Evolutionary conservation across 176 grass and related monocot genomes (phyloP), one percentile per base, ranked within the genome.

Genomic region (Neostapfia colusana): DNA sequence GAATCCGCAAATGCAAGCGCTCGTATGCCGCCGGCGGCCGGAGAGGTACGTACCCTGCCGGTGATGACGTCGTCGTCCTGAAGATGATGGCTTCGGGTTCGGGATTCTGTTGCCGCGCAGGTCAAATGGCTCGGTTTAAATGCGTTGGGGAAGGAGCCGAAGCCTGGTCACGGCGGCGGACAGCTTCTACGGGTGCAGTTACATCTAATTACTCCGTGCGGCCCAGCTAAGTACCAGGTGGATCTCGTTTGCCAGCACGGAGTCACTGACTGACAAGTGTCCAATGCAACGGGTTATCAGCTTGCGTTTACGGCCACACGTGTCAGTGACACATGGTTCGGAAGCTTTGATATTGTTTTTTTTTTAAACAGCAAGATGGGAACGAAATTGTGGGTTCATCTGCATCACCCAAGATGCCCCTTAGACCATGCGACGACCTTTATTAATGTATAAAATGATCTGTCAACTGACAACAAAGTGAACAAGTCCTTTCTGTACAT

Each of bases 131-230:
- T 41, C 67, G 20, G 40, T 72, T 71, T 80, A 37, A 71, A 80
- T 80, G 78, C 67, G 34, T 65, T 9, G 63, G 75, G 63, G 34
- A 67, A 55, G 62, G 7, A 37, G 61, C 15, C 61, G 13, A 64
- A 20, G 31, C 14, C 34, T 37, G 61, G 34, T 7, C 68, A 71
- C 44, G 43, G 44, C 44, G 44, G 26, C 43, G 5, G 67, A 44
- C 67, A 15, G n/a, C 65, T 25, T 44, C 40, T 46, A 21, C 66
- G 66, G 42, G 23, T 46, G 66, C 42, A 0, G 66, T 69, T 69
- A 27, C 66, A 23, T 13, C 36, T 11, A 9, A 31, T 3, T 31
- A 31, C 31, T 31, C 31, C 31, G 2, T 31, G 31, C 31, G 31
- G 31, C 31, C 31, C 31, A 2, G 31, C 31, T 31, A 31, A 31